phyloP scores from a whole-genome alignment of 495 filamentous ascomycete genomes.

The Clavariopsis aquatica region DNA sequence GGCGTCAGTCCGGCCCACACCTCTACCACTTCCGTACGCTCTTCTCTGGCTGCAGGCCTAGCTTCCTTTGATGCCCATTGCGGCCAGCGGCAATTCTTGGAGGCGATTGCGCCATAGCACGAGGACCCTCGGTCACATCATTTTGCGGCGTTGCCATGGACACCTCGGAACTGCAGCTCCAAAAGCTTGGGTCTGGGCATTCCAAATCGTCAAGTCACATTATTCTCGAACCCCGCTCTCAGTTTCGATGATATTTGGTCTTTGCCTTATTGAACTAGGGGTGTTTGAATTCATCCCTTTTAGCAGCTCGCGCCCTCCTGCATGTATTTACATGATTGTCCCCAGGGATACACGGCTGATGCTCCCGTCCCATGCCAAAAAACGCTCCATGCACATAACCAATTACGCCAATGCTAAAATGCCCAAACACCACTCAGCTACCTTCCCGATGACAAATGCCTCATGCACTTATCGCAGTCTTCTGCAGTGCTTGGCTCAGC shows the following conservation, averaged over 20 bases:
- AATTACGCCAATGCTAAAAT: constrained; percentile 42
- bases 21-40: constrained; percentile 1
- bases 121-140: constrained; percentile 13
- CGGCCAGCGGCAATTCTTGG: constrained; percentile 25
- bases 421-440: constrained; percentile 20
- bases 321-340: background rate
- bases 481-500: constrained; percentile 43
- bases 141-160: background rate
- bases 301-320: background rate
- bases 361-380: background rate
- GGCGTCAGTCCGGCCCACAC: constrained; percentile 3
- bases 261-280: background rate
- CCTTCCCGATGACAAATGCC: constrained; percentile 28
- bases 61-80: constrained; percentile 14
- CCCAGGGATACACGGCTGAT: background rate
- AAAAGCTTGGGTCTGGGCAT: constrained; percentile 4
- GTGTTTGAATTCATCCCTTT: background rate
- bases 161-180: background rate
- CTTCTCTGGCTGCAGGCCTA: constrained; percentile 13
- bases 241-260: background rate
- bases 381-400: constrained; percentile 5
- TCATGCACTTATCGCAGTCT: constrained; percentile 36
- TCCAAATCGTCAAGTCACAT: background rate
- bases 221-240: background rate
- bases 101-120: constrained; percentile 35